Evolutionary conservation across 208 protist species (phyloP), one percentile per base, ranked within the genome.

Genomic region (Endotrypanum monterogeii): DNA sequence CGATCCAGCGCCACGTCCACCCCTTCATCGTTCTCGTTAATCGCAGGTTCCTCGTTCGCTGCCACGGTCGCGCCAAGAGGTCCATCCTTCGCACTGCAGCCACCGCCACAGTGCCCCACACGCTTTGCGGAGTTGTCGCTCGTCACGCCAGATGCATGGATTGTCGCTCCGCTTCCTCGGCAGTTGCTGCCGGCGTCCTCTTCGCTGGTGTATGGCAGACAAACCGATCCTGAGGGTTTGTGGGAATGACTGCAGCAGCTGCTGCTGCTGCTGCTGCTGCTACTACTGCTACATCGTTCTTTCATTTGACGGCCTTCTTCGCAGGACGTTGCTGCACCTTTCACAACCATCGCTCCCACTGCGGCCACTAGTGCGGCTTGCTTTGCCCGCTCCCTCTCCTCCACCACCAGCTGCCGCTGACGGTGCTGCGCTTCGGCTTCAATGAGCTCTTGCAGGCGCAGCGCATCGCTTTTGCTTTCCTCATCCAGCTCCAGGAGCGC

Each of bases 401-500:
- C 61, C 11, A 51, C 48, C 37, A 58, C 18, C 20, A 63, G 54
- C 39, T 76, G 37, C 41, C 66, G 62, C 69, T 51, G 39, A 52
- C 58, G 58, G 46, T 67, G 72, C 50, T 74, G 78, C 48, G 66
- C 70, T 37, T 89, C 85, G 11, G 74, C 81, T 39, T 82, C 75
- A 14, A 88, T 67, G 35, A 83, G 58, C 23, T 74, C 73, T 20
- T 85, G 72, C 20, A 72, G 55, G 18, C 63, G 61, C 60, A 74
- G 67, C 30, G 85, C 73, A 16, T 85, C 83, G 23, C 80, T 58
- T n/a, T 89, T 61, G 52, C 77, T 67, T 5, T 71, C 52, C 6
- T 81, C 83, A 50, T 87, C 83, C n/a, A 92, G 69, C 60, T 82
- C 68, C 66, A 90, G 61, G 44, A 94, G 78, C 11, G 86, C 87